phyloP scores from a whole-genome alignment of 2,329 filamentous ascomycete species.

The Microdochium bolleyi region DNA sequence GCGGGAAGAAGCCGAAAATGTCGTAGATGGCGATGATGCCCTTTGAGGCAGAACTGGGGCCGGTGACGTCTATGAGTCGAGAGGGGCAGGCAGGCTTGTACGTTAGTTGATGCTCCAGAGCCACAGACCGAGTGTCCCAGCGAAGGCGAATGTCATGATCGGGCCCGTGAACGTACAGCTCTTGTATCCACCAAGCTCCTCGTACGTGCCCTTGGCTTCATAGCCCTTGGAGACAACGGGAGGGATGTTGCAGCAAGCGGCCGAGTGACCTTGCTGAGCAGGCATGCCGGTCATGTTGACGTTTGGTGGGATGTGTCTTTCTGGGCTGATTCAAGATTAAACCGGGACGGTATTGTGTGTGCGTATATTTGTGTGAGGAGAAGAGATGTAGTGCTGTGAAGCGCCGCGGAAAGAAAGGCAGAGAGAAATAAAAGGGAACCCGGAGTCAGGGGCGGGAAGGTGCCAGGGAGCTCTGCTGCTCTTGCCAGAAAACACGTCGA shows the following conservation, averaged over 20 bases:
- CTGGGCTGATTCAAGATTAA: no score
- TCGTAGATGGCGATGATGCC: constrained; percentile 57
- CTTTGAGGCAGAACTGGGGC: constrained; percentile 39
- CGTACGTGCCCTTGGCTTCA: constrained; percentile 45
- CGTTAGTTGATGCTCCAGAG: no score
- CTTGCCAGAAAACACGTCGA: no score
- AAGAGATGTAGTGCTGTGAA: no score
- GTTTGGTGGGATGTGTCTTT: constrained; percentile 6
- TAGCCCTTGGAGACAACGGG: constrained; percentile 50
- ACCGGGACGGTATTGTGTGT: no score
- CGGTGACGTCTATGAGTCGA: constrained; percentile 42
- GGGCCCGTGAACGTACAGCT: constrained; percentile 35
- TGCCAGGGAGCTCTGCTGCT: no score
- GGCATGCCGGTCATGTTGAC: constrained; percentile 40
- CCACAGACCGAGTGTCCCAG: no score
- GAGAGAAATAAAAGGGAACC: no score
- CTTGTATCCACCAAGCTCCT: constrained; percentile 46
- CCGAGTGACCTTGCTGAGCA: constrained; percentile 43
- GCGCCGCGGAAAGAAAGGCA: no score
- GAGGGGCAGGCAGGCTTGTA: no score
- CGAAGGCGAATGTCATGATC: no score
- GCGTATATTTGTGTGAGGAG: constrained; percentile 3
- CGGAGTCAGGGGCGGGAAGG: no score
- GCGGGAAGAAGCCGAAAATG: constrained; percentile 66
- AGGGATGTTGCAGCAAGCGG: constrained; percentile 51